Base-by-base conservation (phyloP, 345 rosid genomes). In the Lepidium africanum region DNA sequence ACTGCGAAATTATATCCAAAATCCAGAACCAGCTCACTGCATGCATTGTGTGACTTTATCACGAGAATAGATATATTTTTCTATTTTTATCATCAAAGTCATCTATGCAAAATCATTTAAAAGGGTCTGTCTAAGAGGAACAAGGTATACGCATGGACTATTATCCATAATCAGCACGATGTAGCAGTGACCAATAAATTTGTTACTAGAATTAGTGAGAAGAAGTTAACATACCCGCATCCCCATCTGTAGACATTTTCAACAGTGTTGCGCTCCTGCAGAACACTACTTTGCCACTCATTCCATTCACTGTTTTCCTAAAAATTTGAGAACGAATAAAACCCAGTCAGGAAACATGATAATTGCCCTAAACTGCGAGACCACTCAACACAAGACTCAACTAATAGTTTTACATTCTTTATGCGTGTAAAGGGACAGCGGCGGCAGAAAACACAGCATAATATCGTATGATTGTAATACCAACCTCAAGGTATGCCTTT, bases 171-270 rank as follows among this genome's bases (percentile, higher is more conserved):
- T 48, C 35, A 57, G 38, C 21, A 6, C 35, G 50, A 66, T 51
- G 41, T 52, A 58, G 37, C 45, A 39, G 23, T 21, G 23, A 21
- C 23, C 25, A 48, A 55, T 56, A 19, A 39, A 62, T 14, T 38
- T 49, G 17, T 42, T 73, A 59, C 45, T 36, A 30, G 33, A 53
- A 67, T 32, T 35, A 32, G 15, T 15, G 65, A 54, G 65, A 7
- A 33, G 25, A 69, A 9, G 47, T 69, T 37, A 55, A 47, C 49
- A 19, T 86, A 95, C 99, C 98, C 98, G 69, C 99, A 95, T 68
- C 87, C 91, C 99, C 99, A 95, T 70, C 87, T 81, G 67, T 81
- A 83, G 69, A 94, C 97, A 84, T 94, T 91, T 83, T 95, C 99
- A 48, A 89, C 83, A 32, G 76, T 81, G 77, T 91, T 95, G 46